Percentiles rank a stretch among this genome's conserved stretches.
These are phyloP conservation scores for Ampelomyces quisqualis DNA, from an alignment of 2,329 filamentous ascomycete genomes.

Conservation along the genomic window DNA sequence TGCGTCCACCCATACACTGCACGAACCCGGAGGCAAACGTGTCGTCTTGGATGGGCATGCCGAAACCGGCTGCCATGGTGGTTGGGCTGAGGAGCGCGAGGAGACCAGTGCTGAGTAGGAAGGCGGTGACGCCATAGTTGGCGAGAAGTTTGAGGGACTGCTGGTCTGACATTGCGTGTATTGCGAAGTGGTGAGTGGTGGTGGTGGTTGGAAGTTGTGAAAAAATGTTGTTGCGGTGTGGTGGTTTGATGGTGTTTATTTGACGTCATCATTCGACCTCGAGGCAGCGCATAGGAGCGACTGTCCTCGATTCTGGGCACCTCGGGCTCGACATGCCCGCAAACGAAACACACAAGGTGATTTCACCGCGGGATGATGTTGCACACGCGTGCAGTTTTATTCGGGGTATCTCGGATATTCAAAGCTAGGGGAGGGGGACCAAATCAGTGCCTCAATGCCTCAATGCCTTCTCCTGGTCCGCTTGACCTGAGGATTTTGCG, in stretches of 20 bases:
- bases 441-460: conserved; percentile 1
- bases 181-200: background rate
- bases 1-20: conserved; percentile 20
- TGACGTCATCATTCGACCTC: no score
- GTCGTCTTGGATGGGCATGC: conserved; percentile 13
- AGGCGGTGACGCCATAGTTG: conserved; percentile 13
- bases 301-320: no score
- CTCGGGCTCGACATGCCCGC: no score
- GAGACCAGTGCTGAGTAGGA: conserved; percentile 13
- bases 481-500: conserved; percentile 22
- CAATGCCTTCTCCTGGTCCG: conserved; percentile 30
- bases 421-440: no score
- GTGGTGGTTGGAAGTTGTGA: background rate
- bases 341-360: no score
- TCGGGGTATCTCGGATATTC: conserved; percentile 8
- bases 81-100: conserved; percentile 12
- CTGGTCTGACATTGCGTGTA: background rate
- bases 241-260: no score
- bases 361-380: no score
- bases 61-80: conserved; percentile 14
- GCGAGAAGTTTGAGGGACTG: conserved; percentile 11
- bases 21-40: conserved; percentile 19
- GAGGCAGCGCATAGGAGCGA: no score
- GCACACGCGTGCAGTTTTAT: no score
- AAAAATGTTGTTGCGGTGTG: no score